Evolutionary conservation across 441 rosid species (phyloP).

Genomic region (Melastoma candidum): DNA sequence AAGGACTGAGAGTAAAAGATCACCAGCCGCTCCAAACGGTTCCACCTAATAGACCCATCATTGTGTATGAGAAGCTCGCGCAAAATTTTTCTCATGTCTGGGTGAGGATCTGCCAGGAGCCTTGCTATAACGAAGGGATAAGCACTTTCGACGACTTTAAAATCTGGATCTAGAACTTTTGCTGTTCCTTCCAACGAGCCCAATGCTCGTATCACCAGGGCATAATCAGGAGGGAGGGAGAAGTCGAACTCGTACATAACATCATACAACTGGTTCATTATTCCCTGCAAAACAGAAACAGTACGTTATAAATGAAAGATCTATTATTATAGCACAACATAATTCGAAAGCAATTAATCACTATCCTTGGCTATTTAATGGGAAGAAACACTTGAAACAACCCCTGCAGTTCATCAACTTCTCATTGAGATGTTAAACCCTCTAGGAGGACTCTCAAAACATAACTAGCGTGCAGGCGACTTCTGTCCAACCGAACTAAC

Average conservation of each 20-base stretch:
- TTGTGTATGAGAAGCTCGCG: conserved; percentile 81
- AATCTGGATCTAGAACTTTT: conserved; percentile 84
- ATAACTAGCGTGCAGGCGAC: no score
- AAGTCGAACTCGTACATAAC: conserved; percentile 91
- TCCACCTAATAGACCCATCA: conserved; percentile 95
- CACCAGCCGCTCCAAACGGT: conserved; percentile 91
- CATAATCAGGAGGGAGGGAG: conserved; percentile 96
- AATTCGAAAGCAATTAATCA: no score
- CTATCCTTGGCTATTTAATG: no score
- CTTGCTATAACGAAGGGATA: conserved; percentile 91
- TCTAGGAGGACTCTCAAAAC: no score
- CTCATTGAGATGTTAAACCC: no score
- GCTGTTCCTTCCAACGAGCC: conserved; percentile 99
- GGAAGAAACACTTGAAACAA: no score
- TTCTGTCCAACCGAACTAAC: no score
- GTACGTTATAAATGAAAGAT: background rate
- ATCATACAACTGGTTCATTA: conserved; percentile 79
- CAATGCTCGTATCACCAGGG: conserved; percentile 88
- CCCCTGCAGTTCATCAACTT: no score
- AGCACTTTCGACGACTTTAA: conserved; percentile 87
- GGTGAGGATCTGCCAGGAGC: conserved; percentile 84
- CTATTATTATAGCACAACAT: no score
- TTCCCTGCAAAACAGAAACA: conserved; percentile 43
- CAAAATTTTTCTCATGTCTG: conserved; percentile 93
- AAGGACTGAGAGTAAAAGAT: conserved; percentile 1